These are phyloP conservation scores for Arbutus unedo DNA, from an alignment of 148 eudicot genomes.

Conservation along the genomic window DNA sequence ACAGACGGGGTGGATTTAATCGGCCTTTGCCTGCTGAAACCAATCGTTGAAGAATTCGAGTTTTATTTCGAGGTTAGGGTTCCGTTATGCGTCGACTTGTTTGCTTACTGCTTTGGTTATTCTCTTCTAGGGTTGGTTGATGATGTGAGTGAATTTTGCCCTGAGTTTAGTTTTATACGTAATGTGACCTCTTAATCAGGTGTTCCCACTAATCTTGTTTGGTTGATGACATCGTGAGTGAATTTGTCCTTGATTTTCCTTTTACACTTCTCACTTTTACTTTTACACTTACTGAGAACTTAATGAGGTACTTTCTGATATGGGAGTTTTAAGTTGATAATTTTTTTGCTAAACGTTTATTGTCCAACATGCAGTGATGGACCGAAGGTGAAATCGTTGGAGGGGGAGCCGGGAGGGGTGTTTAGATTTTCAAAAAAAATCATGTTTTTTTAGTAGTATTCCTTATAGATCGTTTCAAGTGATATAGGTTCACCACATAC, in stretches of 20 bases:
- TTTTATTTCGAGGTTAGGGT: constrained; percentile 22
- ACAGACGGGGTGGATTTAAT: constrained; percentile 91
- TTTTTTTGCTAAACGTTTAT: neutral
- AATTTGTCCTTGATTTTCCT: neutral
- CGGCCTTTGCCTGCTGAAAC: constrained; percentile 94
- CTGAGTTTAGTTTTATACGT: neutral
- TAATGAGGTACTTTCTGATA: neutral
- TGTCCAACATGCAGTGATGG: neutral
- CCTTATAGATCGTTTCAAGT: no score
- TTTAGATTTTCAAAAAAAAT: no score
- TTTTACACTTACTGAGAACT: neutral
- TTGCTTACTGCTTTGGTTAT: neutral
- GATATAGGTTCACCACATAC: no score
- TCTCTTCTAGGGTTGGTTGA: neutral
- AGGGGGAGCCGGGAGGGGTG: no score
- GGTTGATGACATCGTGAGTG: neutral
- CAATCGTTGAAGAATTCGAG: constrained; percentile 44
- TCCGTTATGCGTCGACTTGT: neutral
- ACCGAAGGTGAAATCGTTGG: no score
- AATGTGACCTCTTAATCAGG: neutral
- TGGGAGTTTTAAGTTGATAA: neutral
- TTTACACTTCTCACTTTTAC: neutral
- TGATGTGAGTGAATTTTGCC: neutral
- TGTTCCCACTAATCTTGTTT: neutral
- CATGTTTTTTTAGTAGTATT: no score